Base-by-base conservation (phyloP, 2,329 filamentous ascomycete species). In the Aspergillus latus region DNA sequence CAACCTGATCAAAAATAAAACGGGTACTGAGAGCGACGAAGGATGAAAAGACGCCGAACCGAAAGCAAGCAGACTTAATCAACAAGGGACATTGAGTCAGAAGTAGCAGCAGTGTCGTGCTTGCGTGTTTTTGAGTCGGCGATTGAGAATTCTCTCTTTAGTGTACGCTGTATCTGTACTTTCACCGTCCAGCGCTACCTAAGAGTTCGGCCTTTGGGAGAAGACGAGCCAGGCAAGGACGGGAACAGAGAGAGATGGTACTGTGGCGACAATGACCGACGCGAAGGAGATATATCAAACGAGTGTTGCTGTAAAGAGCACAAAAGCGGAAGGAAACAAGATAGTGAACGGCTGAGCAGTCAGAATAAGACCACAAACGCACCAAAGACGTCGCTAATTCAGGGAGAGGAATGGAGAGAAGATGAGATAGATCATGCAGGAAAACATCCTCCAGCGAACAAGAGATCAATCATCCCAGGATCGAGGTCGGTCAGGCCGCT, bases 1-100 rank as follows among this genome's bases (percentile, higher is more conserved):
- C 67, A 69, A 69, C 67, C 67, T 62, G 61, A 48, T 42, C 52
- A 52, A 52, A 37, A 21, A 29, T 21, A 39, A 28, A 28, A 21
- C 30, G 5, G 47, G 36, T 43, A 21, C 16, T 46, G 32, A 30
- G 53, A 44, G 15, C n/a, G 40, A 49, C 26, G 29, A 28, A 51
- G 34, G 40, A 16, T 28, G n/a, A 21, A 28, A 37, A 26, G 10
- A 49, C 52, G 47, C 30, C 15, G 48, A 34, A 49, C 49, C 6
- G 37, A 54, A 45, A 36, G 32, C 53, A 40, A 16, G 43, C 13
- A n/a, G 21, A 21, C 30, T 15, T 26, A 28, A 45, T 46, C 42
- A 45, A 36, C 40, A 21, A 40, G 15, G 26, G 26, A 47, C 39
- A 47, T 49, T 15, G 26, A 30, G 36, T 28, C 21, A 46, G 21